Percentiles rank a stretch among this genome's conserved stretches.
These are phyloP conservation scores for Rhizopus stolonifer DNA, from an alignment of 371 early-diverging fungal genomes.

Conservation along the genomic window DNA sequence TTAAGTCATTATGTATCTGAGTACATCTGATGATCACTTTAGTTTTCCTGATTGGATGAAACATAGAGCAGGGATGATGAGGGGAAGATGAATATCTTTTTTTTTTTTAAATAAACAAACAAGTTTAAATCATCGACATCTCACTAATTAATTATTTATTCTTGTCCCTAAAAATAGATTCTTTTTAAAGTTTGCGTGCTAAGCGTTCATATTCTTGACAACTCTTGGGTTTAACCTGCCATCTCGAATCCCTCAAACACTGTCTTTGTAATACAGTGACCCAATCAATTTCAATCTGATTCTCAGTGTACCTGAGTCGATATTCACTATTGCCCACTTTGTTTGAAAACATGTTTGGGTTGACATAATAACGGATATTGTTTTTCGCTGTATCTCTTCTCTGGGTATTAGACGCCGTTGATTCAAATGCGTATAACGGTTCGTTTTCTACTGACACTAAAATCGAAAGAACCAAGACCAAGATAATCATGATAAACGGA, in stretches of 20 bases:
- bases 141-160: no score
- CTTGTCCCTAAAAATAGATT: no score
- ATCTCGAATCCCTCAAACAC: constrained; percentile 34
- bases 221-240: background rate
- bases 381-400: constrained; percentile 31
- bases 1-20: background rate
- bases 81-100: no score
- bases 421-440: constrained; percentile 36
- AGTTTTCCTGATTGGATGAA: no score
- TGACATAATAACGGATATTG: constrained; percentile 45
- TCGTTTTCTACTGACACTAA: constrained; percentile 22
- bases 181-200: background rate
- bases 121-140: no score
- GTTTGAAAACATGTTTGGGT: constrained; percentile 23
- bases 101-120: no score
- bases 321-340: constrained; percentile 10
- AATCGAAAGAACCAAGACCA: constrained; percentile 10
- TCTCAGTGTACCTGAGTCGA: constrained; percentile 30
- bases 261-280: constrained; percentile 26
- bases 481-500: constrained; percentile 15
- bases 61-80: no score
- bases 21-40: no score
- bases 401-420: constrained; percentile 30
- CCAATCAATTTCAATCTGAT: constrained; percentile 40
- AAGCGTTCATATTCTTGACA: background rate